A percentile compares a stretch with the other conserved stretches of the same genome.
phyloP scores from a whole-genome alignment of 2,329 filamentous ascomycete genomes.

The Hypoxylon sp. region DNA sequence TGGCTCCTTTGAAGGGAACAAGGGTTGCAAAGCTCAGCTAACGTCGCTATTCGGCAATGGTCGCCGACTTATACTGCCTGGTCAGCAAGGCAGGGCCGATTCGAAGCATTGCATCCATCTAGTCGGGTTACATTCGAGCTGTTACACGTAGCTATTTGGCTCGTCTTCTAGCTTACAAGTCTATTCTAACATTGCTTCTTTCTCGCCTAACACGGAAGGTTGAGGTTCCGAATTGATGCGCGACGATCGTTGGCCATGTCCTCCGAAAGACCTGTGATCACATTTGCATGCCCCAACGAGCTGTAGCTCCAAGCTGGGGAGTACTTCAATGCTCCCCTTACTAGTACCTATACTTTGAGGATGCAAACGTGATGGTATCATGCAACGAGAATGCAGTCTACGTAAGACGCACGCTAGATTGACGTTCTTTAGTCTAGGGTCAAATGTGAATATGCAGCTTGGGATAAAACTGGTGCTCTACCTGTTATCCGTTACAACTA shows the following conservation, averaged over 20 bases:
- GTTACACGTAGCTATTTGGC: background rate
- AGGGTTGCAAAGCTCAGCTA: constrained; percentile 18
- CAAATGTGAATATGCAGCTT: constrained; percentile 5
- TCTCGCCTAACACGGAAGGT: constrained; percentile 9
- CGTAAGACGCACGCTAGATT: constrained; percentile 14
- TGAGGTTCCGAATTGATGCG: constrained; percentile 6
- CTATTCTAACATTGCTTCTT: constrained; percentile 18
- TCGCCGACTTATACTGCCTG: constrained; percentile 5
- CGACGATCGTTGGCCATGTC: constrained; percentile 19
- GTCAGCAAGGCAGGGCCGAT: background rate
- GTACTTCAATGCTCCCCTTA: background rate
- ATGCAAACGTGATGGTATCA: background rate
- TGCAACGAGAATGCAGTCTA: constrained; percentile 10
- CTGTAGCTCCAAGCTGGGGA: background rate
- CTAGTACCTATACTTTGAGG: background rate
- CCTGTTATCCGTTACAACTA: background rate
- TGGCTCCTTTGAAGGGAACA: constrained; percentile 21
- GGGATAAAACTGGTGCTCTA: background rate
- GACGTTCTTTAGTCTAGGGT: constrained; percentile 7
- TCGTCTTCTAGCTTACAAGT: constrained; percentile 17
- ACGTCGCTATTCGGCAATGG: constrained; percentile 8
- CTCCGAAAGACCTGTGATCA: constrained; percentile 1
- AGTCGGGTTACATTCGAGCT: background rate
- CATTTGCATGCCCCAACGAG: constrained; percentile 1
- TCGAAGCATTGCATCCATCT: background rate